These are phyloP conservation scores for Talaromyces amestolkiae DNA, from an alignment of 2,329 filamentous ascomycete species.

Conservation along the genomic window DNA sequence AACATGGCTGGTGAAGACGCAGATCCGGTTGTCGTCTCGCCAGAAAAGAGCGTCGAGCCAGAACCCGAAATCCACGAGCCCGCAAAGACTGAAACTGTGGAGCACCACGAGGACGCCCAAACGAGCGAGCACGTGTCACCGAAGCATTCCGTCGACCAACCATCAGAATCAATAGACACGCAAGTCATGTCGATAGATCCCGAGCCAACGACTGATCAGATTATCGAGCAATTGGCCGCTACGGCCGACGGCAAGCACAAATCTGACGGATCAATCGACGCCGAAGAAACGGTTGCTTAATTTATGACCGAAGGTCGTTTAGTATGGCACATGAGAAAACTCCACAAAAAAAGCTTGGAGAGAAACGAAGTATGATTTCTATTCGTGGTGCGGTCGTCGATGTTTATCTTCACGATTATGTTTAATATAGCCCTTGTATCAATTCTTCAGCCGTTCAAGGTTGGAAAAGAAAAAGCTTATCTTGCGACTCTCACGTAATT, in stretches of 20 bases:
- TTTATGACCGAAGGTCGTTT: background rate
- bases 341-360: background rate
- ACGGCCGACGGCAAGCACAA: constrained; percentile 9
- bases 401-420: constrained; percentile 6
- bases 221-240: constrained; percentile 12
- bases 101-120: background rate
- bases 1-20: constrained; percentile 36
- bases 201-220: constrained; percentile 8
- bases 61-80: constrained; percentile 15
- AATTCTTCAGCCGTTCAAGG: background rate
- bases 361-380: background rate
- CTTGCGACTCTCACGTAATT: background rate
- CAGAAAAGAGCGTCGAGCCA: constrained; percentile 4
- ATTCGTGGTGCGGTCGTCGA: background rate
- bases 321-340: background rate
- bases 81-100: background rate
- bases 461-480: background rate
- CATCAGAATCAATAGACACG: background rate
- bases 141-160: constrained; percentile 20
- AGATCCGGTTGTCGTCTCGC: constrained; percentile 27
- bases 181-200: background rate
- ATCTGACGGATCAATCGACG: constrained; percentile 17
- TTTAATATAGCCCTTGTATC: constrained; percentile 10
- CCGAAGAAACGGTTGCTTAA: background rate
- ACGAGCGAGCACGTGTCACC: constrained; percentile 17